Conservation (phyloP, 352 stramenopile species). For the Phytophthora pini region DNA sequence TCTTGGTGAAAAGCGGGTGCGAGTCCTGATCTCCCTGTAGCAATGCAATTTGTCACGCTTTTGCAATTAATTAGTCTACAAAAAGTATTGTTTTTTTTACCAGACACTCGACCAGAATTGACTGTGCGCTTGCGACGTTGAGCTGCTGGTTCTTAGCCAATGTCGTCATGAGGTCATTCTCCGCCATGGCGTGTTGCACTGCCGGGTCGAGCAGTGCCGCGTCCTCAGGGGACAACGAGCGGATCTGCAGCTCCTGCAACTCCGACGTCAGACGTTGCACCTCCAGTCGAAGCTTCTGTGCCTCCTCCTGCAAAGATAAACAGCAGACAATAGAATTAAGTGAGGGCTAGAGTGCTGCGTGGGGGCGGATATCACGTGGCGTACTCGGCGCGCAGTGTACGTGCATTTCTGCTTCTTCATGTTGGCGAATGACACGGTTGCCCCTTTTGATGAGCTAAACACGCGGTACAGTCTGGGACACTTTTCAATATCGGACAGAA, state of each 20-base stretch:
- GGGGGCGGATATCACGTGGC: background rate
- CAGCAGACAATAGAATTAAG: background rate
- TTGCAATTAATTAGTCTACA: background rate
- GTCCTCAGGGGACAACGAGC: constrained; percentile 13
- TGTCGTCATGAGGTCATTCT: constrained; percentile 35
- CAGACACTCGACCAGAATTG: constrained; percentile 35
- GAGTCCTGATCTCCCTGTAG: constrained; percentile 23
- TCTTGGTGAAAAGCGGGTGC: constrained; percentile 28
- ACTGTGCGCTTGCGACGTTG: constrained; percentile 37
- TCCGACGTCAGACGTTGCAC: constrained; percentile 27
- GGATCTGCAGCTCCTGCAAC: constrained; percentile 24
- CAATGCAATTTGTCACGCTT: background rate
- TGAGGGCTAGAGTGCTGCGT: background rate
- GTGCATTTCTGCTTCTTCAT: constrained; percentile 39
- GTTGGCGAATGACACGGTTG: background rate
- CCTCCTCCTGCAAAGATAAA: constrained; percentile 30
- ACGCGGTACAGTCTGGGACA: background rate
- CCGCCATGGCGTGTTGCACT: constrained; percentile 14
- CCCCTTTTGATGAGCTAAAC: background rate
- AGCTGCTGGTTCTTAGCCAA: constrained; percentile 44
- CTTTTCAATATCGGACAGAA: background rate
- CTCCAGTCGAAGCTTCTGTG: constrained; percentile 20
- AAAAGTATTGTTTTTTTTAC: constrained; percentile 10
- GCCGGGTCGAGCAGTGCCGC: constrained; percentile 15
- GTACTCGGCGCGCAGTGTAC: constrained; percentile 23